Percentiles rank a stretch among this genome's conserved stretches.
Conservation (phyloP, 441 rosid species). For the Euphorbia celastroides region DNA sequence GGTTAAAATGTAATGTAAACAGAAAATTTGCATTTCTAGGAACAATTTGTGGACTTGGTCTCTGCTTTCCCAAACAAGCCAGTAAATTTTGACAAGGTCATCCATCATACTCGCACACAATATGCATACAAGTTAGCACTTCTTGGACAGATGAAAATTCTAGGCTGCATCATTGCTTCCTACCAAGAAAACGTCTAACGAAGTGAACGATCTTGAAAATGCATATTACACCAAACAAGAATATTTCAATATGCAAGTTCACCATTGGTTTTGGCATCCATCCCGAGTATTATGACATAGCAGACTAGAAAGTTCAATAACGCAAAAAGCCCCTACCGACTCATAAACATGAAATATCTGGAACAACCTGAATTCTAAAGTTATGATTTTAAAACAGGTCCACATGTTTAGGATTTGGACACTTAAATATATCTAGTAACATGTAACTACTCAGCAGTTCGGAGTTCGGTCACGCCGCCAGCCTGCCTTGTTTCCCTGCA, state of each 20-base stretch:
- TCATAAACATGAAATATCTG: conserved; percentile 5
- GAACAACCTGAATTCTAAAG: conserved; percentile 14
- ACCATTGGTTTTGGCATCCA: neutral
- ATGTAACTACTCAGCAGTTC: conserved; percentile 14
- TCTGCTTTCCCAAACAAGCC: no score
- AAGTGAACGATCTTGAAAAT: neutral
- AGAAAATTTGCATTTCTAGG: no score
- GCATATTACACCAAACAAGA: neutral
- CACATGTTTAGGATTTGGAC: neutral
- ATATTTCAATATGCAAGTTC: neutral
- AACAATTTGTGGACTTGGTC: no score
- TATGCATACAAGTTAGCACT: neutral
- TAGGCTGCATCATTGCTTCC: neutral
- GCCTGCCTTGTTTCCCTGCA: conserved; percentile 20
- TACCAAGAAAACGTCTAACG: neutral
- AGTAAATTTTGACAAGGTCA: no score
- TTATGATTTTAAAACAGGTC: conserved; percentile 11
- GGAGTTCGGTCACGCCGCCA: conserved; percentile 12
- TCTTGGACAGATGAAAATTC: neutral
- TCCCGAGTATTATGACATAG: neutral
- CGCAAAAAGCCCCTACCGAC: neutral
- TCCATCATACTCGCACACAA: neutral
- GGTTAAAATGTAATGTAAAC: no score
- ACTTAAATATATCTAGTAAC: conserved; percentile 2
- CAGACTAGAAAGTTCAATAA: neutral